phyloP scores from a whole-genome alignment of 1,284 basidiomycete genomes.

The Ustilago crameri region DNA sequence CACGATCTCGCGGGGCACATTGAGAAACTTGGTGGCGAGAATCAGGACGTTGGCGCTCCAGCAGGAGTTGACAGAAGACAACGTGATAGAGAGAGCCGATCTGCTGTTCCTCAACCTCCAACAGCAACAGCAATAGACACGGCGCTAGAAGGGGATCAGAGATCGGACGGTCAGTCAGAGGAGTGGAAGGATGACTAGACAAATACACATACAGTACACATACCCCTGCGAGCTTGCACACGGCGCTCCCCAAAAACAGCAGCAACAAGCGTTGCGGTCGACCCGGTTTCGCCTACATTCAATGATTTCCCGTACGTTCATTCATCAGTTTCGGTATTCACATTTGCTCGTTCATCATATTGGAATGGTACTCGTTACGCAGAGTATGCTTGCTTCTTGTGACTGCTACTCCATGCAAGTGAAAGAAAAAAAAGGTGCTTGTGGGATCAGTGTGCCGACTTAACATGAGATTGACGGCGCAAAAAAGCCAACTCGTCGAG shows the following conservation, averaged over 20 bases:
- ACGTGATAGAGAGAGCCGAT: slow-evolving; percentile 56
- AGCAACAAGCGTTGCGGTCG: neutral
- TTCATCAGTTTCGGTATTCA: neutral
- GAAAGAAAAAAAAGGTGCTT: too few relatives aligned
- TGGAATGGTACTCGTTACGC: slow-evolving; percentile 15
- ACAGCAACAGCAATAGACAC: slow-evolving; percentile 22
- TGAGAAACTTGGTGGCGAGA: slow-evolving; percentile 55
- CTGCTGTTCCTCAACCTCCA: slow-evolving; percentile 43
- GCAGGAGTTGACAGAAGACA: slow-evolving; percentile 58
- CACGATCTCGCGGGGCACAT: slow-evolving; percentile 41
- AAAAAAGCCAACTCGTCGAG: slow-evolving; percentile 11
- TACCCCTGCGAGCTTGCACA: too few relatives aligned
- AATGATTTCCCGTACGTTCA: too few relatives aligned
- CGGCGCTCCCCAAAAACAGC: neutral
- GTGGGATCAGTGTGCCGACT: too few relatives aligned
- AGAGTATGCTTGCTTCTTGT: too few relatives aligned
- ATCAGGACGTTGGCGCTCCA: slow-evolving; percentile 48
- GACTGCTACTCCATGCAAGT: too few relatives aligned
- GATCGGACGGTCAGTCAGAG: too few relatives aligned
- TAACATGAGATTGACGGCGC: neutral
- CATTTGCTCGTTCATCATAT: slow-evolving; percentile 6
- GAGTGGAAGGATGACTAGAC: too few relatives aligned
- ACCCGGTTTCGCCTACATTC: slow-evolving; percentile 1
- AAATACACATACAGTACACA: neutral
- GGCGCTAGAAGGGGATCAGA: too few relatives aligned